Base-by-base conservation (phyloP, 2,329 filamentous ascomycete species). In the Sclerotinia spermophila region DNA sequence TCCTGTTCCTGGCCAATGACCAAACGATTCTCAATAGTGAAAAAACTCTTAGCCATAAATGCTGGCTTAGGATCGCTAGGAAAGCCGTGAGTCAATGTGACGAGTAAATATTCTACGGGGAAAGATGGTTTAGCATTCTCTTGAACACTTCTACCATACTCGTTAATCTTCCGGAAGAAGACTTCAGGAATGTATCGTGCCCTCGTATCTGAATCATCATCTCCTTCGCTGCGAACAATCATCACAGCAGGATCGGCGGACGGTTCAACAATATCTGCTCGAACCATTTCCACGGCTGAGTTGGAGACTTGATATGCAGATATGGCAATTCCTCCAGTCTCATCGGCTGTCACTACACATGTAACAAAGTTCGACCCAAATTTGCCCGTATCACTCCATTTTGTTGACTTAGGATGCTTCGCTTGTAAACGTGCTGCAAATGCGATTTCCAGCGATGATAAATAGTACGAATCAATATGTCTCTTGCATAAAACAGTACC, bases 361-460 rank as follows among this genome's bases (percentile, higher is more conserved):
- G 96, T 98, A 62, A 99, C 94, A 80, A 98, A 98, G 79, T 96
- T 96, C 64, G 95, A 98, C 27, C 96, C 96, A 78, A 97, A 99
- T 69, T 87, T 87, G 60, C 95, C 96, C 3, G 92, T 96, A 77
- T 97, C 94, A 79, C 95, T 97, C 95, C 96, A 99, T 81, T 97
- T 98, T 13, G 93, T 96, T 27, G 93, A 85, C 77, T 96, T 95
- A 0, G 95, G 94, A 76, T 97, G 88, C 77, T 92, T 90, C 11
- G 93, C 93, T 81, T 99, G 96, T 72, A 96, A 86, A 62, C 94
- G 89, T 30, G 96, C 90, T 1, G 94, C 92, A 80, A 97, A 98
- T 74, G 89, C 89, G 72, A 98, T 91, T 81, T 99, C 96, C 19
- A 97, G 87, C 0, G 96, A 97, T 0, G 94, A 94, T 17, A 99